phyloP scores from a whole-genome alignment of 1,284 basidiomycete genomes.

The Gastroboletus turbinatus region DNA sequence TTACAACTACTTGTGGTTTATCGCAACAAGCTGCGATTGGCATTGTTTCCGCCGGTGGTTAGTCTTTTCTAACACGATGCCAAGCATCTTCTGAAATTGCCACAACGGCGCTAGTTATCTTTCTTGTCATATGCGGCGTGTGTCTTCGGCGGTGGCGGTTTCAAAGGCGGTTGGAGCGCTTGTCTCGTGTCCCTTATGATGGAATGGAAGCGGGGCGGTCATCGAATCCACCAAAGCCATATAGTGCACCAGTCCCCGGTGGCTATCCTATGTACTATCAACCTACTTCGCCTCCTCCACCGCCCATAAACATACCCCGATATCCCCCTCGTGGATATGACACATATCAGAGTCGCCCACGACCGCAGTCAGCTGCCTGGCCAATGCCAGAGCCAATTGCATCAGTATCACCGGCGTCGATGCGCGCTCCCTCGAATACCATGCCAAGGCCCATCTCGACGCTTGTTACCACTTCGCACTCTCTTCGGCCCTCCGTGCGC shows the following conservation, averaged over 20 bases:
- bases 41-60: constrained; percentile 7
- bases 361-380: not conserved
- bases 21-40: not conserved
- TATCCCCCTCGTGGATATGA: constrained; percentile 7
- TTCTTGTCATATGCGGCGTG: not conserved
- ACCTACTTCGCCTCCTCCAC: not conserved
- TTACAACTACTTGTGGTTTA: not conserved
- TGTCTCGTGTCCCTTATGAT: not conserved
- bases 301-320: not conserved
- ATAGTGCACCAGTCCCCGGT: not conserved
- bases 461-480: not conserved
- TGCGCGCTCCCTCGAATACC: not conserved
- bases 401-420: constrained; percentile 2
- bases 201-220: not conserved
- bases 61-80: not conserved
- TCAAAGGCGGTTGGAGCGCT: not conserved
- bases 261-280: not conserved
- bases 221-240: constrained; percentile 4
- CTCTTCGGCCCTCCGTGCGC: constrained; percentile 1
- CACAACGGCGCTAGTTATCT: not conserved
- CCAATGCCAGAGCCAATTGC: not conserved
- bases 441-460: constrained; percentile 1
- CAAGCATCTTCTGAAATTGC: constrained; percentile 4
- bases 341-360: not conserved
- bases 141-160: not conserved